phyloP scores from a whole-genome alignment of 2,329 filamentous ascomycete genomes.

The Phoma sp. region DNA sequence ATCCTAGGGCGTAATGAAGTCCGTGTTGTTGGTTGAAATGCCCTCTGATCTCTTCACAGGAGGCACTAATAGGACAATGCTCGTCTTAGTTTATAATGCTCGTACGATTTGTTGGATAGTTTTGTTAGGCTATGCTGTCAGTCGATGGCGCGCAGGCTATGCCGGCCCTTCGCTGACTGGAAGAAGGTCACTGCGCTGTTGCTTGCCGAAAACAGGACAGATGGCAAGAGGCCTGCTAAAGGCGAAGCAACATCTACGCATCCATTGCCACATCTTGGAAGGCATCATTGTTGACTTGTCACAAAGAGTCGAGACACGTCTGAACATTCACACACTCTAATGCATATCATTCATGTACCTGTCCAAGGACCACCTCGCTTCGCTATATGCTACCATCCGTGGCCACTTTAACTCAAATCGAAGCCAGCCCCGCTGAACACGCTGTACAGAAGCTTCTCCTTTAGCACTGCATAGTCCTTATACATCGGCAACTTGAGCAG shows the following conservation, averaged over 20 bases:
- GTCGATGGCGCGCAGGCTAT: not conserved
- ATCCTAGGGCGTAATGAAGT: not conserved
- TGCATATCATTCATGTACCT: not conserved
- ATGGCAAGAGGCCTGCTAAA: not conserved
- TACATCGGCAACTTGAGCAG: constrained; percentile 91
- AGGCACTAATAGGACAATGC: not conserved
- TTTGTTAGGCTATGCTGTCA: not conserved
- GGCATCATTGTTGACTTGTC: no score
- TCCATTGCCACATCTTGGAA: no score
- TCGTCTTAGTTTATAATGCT: not conserved
- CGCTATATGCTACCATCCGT: no score
- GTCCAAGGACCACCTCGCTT: not conserved
- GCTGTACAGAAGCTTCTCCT: constrained; percentile 86
- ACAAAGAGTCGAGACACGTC: no score
- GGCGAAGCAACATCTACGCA: not conserved
- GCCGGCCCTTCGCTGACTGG: not conserved
- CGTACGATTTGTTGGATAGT: not conserved
- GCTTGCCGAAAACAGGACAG: not conserved
- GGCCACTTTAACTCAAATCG: constrained; percentile 65
- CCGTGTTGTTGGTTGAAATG: not conserved
- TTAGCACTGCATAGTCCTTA: constrained; percentile 68
- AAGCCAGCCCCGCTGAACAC: constrained; percentile 91
- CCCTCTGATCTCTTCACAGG: not conserved
- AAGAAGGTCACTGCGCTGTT: not conserved
- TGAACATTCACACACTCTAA: no score